phyloP scores from a whole-genome alignment of 2,329 filamentous ascomycete genomes.

The Triangularia verruculosa region DNA sequence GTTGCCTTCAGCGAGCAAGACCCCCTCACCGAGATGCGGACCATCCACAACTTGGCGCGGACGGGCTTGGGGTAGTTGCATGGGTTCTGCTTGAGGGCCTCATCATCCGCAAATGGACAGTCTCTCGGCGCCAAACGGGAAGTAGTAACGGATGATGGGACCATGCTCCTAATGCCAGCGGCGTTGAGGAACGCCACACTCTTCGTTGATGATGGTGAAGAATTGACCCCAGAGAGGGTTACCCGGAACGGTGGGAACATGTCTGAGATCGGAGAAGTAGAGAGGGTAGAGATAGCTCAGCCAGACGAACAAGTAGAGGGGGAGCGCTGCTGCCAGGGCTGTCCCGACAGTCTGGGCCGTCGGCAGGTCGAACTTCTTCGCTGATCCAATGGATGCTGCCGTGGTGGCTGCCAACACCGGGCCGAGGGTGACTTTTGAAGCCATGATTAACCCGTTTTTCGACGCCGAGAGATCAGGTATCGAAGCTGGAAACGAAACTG shows the following conservation, averaged over 20 bases:
- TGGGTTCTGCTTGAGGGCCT: constrained; percentile 42
- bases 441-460: constrained; percentile 10
- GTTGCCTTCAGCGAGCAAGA: constrained; percentile 42
- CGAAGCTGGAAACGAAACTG: neutral
- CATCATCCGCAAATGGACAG: constrained; percentile 44
- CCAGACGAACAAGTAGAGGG: constrained; percentile 35
- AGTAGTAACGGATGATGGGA: constrained; percentile 45
- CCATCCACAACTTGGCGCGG: constrained; percentile 40
- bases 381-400: constrained; percentile 27
- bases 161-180: constrained; percentile 41
- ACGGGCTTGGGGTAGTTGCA: constrained; percentile 33
- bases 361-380: constrained; percentile 27
- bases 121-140: constrained; percentile 44
- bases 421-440: constrained; percentile 25
- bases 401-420: constrained; percentile 29
- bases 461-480: neutral
- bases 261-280: constrained; percentile 41
- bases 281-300: constrained; percentile 40
- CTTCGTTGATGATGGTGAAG: constrained; percentile 39
- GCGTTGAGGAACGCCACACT: constrained; percentile 42
- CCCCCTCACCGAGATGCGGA: constrained; percentile 44
- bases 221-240: constrained; percentile 44
- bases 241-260: constrained; percentile 41
- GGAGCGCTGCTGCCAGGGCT: constrained; percentile 24
- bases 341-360: constrained; percentile 21